Percentiles rank a stretch among this genome's conserved stretches.
Evolutionary conservation across 306 rosid genomes (phyloP).

Genomic region (Cucumis cinereus): DNA sequence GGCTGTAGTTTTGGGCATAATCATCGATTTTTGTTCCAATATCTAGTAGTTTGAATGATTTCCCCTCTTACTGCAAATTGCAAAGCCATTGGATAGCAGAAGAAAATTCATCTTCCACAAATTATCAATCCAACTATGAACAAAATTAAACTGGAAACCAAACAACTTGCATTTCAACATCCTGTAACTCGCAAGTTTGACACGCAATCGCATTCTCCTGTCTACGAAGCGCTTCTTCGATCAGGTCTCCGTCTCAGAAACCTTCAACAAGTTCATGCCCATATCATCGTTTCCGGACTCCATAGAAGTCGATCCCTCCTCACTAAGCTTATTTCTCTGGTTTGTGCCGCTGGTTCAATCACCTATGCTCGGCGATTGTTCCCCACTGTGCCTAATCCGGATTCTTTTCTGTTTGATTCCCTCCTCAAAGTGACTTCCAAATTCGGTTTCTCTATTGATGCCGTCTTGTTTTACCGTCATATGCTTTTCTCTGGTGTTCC

Average conservation of each 20-base stretch:
- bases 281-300: conserved; percentile 47
- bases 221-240: conserved; percentile 39
- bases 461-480: conserved; percentile 43
- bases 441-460: conserved; percentile 38
- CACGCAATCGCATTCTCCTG: conserved; percentile 28
- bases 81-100: background rate
- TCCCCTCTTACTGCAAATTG: background rate
- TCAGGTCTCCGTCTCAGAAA: conserved; percentile 51
- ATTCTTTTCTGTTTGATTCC: conserved; percentile 58
- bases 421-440: conserved; percentile 51
- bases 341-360: conserved; percentile 63
- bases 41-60: background rate
- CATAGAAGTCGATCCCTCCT: conserved; percentile 54
- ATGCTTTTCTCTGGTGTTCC: conserved; percentile 37
- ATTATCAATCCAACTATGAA: background rate
- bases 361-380: conserved; percentile 50
- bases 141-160: conserved; percentile 29
- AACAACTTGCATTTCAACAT: conserved; percentile 5
- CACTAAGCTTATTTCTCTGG: conserved; percentile 60
- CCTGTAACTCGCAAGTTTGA: background rate
- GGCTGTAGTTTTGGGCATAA: background rate
- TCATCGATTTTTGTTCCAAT: background rate
- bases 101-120: background rate
- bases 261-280: conserved; percentile 70
- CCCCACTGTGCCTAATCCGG: conserved; percentile 39